phyloP scores from a whole-genome alignment of 306 rosid species.

The Amphicarpaea edgeworthii region DNA sequence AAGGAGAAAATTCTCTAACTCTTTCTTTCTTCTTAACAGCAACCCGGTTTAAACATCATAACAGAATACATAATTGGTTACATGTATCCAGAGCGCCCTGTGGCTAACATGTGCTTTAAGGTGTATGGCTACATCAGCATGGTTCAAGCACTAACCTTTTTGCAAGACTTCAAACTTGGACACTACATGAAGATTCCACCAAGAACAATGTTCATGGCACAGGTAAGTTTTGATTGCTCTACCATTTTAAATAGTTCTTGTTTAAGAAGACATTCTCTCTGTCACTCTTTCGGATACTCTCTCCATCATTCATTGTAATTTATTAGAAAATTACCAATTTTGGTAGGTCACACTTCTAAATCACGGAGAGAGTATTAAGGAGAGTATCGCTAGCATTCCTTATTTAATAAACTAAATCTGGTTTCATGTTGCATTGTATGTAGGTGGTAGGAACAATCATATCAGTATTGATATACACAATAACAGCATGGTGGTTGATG shows the following conservation, averaged over 20 bases:
- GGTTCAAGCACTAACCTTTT: constrained; percentile 75
- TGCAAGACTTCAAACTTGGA: constrained; percentile 85
- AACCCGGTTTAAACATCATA: constrained; percentile 83
- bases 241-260: too few species aligned
- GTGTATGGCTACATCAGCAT: constrained; percentile 94
- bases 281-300: too few species aligned
- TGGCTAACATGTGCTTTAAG: constrained; percentile 98
- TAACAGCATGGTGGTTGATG: constrained; percentile 92
- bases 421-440: constrained; percentile 35
- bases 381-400: too few species aligned
- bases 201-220: constrained; percentile 89
- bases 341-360: too few species aligned
- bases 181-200: constrained; percentile 99
- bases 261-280: too few species aligned
- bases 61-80: constrained; percentile 92
- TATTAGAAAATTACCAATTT: too few species aligned
- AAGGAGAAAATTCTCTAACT: constrained; percentile 19
- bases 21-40: constrained; percentile 52
- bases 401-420: too few species aligned
- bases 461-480: constrained; percentile 63
- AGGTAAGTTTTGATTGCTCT: constrained; percentile 54
- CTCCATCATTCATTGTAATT: too few species aligned
- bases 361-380: too few species aligned
- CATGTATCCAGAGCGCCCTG: constrained; percentile 85
- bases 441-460: constrained; percentile 76